Conservation (phyloP, 129 eudicot species). For the Calendula officinalis region DNA sequence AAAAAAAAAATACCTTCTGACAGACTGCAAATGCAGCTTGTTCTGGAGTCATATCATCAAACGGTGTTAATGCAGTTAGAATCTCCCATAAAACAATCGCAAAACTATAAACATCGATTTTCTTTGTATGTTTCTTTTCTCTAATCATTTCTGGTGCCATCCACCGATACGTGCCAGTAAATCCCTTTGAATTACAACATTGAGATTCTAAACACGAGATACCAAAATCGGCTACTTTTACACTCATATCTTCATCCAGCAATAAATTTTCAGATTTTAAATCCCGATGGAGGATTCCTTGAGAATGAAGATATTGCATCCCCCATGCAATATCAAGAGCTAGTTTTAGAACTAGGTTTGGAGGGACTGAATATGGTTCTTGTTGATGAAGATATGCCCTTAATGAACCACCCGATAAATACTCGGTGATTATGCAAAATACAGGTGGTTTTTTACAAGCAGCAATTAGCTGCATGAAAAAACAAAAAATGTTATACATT, state of each 20-base stretch:
- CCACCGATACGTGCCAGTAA: conserved; percentile 98
- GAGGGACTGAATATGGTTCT: conserved; percentile 81
- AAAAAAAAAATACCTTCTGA: conserved; percentile 67
- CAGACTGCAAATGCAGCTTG: conserved; percentile 99
- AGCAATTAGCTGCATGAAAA: conserved; percentile 67
- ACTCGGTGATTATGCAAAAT: conserved; percentile 96
- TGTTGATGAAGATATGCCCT: conserved; percentile 93
- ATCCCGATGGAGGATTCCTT: conserved; percentile 92
- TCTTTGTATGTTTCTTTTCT: conserved; percentile 88
- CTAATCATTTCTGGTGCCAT: conserved; percentile 99
- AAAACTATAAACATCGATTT: conserved; percentile 94
- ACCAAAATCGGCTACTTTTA: conserved; percentile 97
- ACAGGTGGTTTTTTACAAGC: conserved; percentile 98
- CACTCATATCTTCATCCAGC: conserved; percentile 78
- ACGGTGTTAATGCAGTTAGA: conserved; percentile 85
- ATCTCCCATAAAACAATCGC: conserved; percentile 95
- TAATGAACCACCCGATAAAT: conserved; percentile 83
- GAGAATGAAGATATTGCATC: conserved; percentile 91
- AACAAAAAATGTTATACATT: neutral
- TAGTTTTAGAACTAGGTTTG: conserved; percentile 60
- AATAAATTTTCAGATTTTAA: conserved; percentile 88
- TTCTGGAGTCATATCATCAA: conserved; percentile 94
- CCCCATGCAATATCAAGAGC: conserved; percentile 88
- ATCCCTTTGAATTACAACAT: conserved; percentile 86
- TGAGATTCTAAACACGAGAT: conserved; percentile 96